Evolutionary conservation across 2,329 filamentous ascomycete species (phyloP).

Genomic region (Cytospora piceae): DNA sequence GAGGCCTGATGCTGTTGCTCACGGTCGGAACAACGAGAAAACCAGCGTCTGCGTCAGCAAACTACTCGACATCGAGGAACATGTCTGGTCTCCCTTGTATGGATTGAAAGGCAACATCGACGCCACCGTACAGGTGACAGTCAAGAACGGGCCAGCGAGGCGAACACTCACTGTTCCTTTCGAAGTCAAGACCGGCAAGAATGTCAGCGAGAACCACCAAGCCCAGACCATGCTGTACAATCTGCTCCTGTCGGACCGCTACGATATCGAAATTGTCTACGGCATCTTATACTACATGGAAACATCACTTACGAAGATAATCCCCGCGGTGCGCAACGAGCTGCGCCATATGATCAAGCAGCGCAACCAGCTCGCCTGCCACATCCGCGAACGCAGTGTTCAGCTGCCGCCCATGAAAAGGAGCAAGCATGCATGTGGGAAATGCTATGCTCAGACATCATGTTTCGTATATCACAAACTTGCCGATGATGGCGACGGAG

Average conservation of each 20-base stretch:
- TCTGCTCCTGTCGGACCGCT: slow-evolving; percentile 87
- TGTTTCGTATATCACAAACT: slow-evolving; percentile 96
- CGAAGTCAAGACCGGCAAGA: slow-evolving; percentile 93
- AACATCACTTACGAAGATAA: slow-evolving; percentile 80
- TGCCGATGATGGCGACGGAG: slow-evolving; percentile 79
- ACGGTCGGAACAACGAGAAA: slow-evolving; percentile 76
- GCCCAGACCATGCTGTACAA: slow-evolving; percentile 96
- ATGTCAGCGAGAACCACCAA: slow-evolving; percentile 79
- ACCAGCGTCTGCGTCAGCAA: slow-evolving; percentile 88
- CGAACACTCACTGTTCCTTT: slow-evolving; percentile 85
- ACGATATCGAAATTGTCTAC: slow-evolving; percentile 88
- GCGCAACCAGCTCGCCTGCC: slow-evolving; percentile 85
- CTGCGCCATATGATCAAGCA: slow-evolving; percentile 96
- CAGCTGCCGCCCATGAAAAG: slow-evolving; percentile 86
- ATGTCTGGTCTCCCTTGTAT: slow-evolving; percentile 98
- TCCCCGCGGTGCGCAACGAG: slow-evolving; percentile 84
- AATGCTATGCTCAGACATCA: slow-evolving; percentile 86
- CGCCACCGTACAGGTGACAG: slow-evolving; percentile 87
- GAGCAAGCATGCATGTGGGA: slow-evolving; percentile 78
- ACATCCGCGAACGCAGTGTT: slow-evolving; percentile 77
- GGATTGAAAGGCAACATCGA: slow-evolving; percentile 98
- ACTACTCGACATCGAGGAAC: slow-evolving; percentile 93
- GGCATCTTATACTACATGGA: slow-evolving; percentile 96
- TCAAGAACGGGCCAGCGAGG: slow-evolving; percentile 69
- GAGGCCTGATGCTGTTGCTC: slow-evolving; percentile 71